phyloP scores from a whole-genome alignment of 2,329 filamentous ascomycete genomes.

The Metarhizium anisopliae region DNA sequence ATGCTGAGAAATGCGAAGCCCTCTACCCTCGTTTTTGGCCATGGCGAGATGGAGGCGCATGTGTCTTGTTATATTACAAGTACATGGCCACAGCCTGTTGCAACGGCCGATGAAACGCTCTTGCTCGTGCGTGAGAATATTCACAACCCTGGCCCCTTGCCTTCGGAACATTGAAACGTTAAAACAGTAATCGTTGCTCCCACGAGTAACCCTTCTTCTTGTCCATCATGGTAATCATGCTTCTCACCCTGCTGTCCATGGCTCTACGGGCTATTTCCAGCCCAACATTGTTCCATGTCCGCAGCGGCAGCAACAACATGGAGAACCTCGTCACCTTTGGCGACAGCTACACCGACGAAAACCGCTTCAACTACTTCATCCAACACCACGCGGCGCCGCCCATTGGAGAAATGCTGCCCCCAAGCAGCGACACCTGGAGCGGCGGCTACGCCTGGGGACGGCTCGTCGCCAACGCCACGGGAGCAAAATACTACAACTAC shows the following conservation, averaged over 20 bases:
- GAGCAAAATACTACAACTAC: constrained; percentile 54
- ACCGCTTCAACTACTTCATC: constrained; percentile 54
- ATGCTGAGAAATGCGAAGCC: no score
- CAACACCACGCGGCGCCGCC: constrained; percentile 54
- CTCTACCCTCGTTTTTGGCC: no score
- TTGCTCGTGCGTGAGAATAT: no score
- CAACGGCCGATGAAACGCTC: no score
- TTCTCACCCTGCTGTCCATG: not conserved
- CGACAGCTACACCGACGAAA: constrained; percentile 70
- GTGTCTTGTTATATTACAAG: not conserved
- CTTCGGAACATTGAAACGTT: no score
- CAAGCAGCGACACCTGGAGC: constrained; percentile 44
- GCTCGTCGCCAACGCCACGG: constrained; percentile 51
- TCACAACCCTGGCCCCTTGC: not conserved
- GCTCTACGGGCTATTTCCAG: not conserved
- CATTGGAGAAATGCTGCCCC: constrained; percentile 39
- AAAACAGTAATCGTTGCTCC: no score
- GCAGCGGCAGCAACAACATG: not conserved
- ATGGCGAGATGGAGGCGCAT: no score
- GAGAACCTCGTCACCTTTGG: constrained; percentile 60
- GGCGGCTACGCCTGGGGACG: constrained; percentile 64
- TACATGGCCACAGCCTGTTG: not conserved
- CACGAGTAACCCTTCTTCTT: not conserved
- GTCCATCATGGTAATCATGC: not conserved
- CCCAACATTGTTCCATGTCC: not conserved